Conservation (phyloP, 1,284 basidiomycete species). For the Naganishia sp. region DNA sequence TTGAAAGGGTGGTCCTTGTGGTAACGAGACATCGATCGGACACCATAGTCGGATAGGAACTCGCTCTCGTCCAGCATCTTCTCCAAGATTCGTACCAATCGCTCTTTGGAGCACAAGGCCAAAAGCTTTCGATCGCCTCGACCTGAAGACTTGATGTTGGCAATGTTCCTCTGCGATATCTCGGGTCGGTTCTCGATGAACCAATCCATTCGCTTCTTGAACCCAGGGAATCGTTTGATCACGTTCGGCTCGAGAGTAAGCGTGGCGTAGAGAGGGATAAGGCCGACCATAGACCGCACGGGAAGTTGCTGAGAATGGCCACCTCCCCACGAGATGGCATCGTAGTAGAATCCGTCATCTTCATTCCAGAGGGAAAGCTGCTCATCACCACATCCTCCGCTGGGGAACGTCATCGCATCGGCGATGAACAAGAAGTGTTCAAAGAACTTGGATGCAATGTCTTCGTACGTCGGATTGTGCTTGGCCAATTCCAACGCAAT, state of each 20-base stretch:
- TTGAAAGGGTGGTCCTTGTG: conserved; percentile 94
- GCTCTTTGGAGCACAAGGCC: conserved; percentile 87
- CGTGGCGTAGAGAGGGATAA: conserved; percentile 94
- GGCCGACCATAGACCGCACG: conserved; percentile 86
- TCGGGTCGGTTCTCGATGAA: conserved; percentile 90
- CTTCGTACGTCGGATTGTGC: conserved; percentile 95
- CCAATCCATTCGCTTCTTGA: conserved; percentile 98
- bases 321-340: conserved; percentile 87
- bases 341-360: conserved; percentile 96
- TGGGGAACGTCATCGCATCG: conserved; percentile 92
- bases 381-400: conserved; percentile 64
- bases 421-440: conserved; percentile 95
- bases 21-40: conserved; percentile 87
- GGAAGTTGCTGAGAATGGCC: conserved; percentile 83
- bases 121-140: conserved; percentile 83
- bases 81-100: conserved; percentile 81
- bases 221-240: conserved; percentile 89
- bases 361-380: conserved; percentile 91
- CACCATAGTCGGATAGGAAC: conserved; percentile 91
- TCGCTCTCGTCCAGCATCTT: conserved; percentile 97
- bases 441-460: conserved; percentile 89
- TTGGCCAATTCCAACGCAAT: conserved; percentile 97
- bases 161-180: conserved; percentile 86
- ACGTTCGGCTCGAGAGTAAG: conserved; percentile 86
- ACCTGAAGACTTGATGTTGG: conserved; percentile 86